These are phyloP conservation scores for Amaranthus cruentus DNA, from an alignment of 148 eudicot species.

Conservation along the genomic window DNA sequence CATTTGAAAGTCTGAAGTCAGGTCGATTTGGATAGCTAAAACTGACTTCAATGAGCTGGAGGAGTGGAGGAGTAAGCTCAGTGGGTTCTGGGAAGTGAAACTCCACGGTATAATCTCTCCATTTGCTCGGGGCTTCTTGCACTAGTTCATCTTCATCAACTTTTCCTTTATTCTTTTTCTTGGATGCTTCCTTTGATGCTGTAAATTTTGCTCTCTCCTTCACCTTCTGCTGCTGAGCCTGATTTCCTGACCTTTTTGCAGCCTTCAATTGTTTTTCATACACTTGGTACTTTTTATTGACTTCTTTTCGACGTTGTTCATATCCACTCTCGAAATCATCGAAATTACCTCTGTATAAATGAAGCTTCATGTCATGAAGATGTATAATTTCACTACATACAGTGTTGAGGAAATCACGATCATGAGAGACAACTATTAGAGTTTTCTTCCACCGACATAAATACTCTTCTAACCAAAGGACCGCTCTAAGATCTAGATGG, in stretches of 20 bases:
- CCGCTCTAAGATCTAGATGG: constrained; percentile 70
- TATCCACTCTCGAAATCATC: constrained; percentile 63
- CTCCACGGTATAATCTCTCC: constrained; percentile 63
- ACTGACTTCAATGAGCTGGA: constrained; percentile 58
- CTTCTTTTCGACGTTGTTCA: constrained; percentile 59
- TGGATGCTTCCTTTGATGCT: constrained; percentile 51
- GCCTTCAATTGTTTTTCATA: constrained; percentile 51
- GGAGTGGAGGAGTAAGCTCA: constrained; percentile 59
- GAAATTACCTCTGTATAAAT: constrained; percentile 56
- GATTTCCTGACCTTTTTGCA: constrained; percentile 57
- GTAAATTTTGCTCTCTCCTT: constrained; percentile 48
- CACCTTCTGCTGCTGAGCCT: constrained; percentile 52
- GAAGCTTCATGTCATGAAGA: constrained; percentile 66
- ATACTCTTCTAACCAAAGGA: constrained; percentile 67
- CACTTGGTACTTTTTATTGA: constrained; percentile 48
- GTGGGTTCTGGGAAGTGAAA: constrained; percentile 74
- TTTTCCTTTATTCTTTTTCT: constrained; percentile 45
- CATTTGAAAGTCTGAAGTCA: constrained; percentile 50
- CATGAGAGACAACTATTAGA: constrained; percentile 62
- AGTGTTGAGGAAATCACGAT: constrained; percentile 60
- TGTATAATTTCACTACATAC: constrained; percentile 67
- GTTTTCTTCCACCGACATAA: constrained; percentile 71
- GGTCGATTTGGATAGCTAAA: constrained; percentile 57
- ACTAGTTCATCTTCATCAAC: constrained; percentile 50
- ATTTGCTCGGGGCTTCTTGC: constrained; percentile 57